phyloP scores from a whole-genome alignment of 306 rosid genomes.

The Glycine tomentella region DNA sequence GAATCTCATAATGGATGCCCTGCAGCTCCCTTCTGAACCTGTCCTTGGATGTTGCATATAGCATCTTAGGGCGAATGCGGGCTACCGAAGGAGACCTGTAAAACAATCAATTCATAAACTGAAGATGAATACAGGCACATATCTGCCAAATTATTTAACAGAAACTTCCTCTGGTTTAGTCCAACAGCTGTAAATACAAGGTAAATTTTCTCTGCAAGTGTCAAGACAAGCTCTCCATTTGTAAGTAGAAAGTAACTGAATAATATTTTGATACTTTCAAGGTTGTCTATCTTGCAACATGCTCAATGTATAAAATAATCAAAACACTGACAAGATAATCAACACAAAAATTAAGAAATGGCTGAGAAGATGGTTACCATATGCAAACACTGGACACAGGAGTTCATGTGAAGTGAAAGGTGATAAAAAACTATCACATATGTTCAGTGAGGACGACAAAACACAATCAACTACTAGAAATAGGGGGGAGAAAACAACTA shows the following conservation, averaged over 20 bases:
- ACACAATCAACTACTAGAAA: not conserved
- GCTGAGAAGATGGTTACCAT: not conserved
- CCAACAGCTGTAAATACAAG: conserved; percentile 7
- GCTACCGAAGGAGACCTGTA: conserved; percentile 80
- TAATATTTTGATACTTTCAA: conserved; percentile 18
- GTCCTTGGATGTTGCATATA: conserved; percentile 84
- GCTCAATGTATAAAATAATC: not conserved
- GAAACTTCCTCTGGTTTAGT: not conserved
- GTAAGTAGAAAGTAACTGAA: conserved; percentile 13
- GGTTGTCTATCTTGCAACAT: not conserved
- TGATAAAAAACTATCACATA: not conserved
- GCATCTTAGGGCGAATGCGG: conserved; percentile 84
- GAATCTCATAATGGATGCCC: conserved; percentile 88
- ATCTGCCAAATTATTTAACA: conserved; percentile 17
- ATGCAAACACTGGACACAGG: conserved; percentile 11
- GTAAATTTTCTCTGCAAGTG: not conserved
- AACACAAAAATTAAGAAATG: conserved; percentile 7
- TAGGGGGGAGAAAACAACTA: not conserved
- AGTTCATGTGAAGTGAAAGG: conserved; percentile 10
- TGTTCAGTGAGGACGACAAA: not conserved
- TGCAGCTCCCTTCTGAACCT: conserved; percentile 81
- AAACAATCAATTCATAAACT: conserved; percentile 33
- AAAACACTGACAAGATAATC: conserved; percentile 1
- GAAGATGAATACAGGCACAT: not conserved
- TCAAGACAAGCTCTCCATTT: not conserved